Conservation (phyloP, 2,329 filamentous ascomycete genomes). For the Thielaviopsis cerberus region DNA sequence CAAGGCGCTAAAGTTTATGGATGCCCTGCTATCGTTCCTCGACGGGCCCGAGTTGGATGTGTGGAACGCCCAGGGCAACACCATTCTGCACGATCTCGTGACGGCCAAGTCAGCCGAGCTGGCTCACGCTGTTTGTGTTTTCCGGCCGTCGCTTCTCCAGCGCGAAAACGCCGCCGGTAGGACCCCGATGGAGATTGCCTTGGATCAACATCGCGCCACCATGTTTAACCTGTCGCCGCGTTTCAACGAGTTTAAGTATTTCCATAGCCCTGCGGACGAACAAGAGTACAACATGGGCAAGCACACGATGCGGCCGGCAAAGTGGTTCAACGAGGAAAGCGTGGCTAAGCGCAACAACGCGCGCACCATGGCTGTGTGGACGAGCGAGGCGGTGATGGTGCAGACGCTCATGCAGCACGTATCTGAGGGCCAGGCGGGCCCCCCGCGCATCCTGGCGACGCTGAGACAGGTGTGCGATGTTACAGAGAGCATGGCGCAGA, state of each 20-base stretch:
- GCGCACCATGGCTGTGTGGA: not conserved
- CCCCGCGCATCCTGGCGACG: slow-evolving; percentile 31
- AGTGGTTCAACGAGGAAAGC: not conserved
- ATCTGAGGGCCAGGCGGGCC: slow-evolving; percentile 16
- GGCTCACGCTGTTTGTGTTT: slow-evolving; percentile 30
- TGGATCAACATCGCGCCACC: slow-evolving; percentile 22
- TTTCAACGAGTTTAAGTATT: not conserved
- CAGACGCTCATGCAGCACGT: not conserved
- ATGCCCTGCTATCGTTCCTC: not conserved
- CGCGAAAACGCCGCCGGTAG: slow-evolving; percentile 60
- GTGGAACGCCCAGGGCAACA: slow-evolving; percentile 44
- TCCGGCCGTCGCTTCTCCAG: slow-evolving; percentile 39
- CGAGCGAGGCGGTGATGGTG: not conserved
- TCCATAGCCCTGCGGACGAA: not conserved
- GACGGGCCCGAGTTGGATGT: not conserved
- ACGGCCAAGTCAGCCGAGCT: slow-evolving; percentile 20
- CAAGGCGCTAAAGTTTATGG: not conserved
- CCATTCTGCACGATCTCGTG: slow-evolving; percentile 37
- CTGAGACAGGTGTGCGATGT: slow-evolving; percentile 40
- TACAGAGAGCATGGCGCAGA: slow-evolving; percentile 35
- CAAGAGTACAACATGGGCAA: not conserved
- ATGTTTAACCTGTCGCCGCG: not conserved
- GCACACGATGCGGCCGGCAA: not conserved
- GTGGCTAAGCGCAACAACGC: not conserved
- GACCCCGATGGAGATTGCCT: slow-evolving; percentile 51